Base-by-base conservation (phyloP, 768 basidiomycete genomes). In the Kwoniella pini region DNA sequence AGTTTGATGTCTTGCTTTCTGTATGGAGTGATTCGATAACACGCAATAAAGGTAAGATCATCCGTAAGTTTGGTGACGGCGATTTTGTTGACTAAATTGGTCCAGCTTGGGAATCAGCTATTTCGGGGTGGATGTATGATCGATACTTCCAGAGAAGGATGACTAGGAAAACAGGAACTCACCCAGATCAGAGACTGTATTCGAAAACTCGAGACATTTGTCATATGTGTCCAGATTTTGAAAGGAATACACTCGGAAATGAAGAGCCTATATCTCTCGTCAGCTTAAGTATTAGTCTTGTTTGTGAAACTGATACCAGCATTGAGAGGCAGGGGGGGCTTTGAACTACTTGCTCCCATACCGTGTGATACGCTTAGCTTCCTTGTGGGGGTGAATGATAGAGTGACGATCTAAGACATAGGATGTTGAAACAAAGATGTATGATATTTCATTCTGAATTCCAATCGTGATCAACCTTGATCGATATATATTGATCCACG, bases 231-330 rank as follows among this genome's bases (percentile, higher is more conserved):
- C 42, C 6, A 28, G 42, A 22, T 33, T 45, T 24, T 44, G 43
- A 19, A 55, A 55, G 1, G 54, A 55, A 30, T 55, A 55, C 3
- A 55, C 54, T 55, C 54, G 40, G 17, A 55, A 55, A 10, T 55
- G 54, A 11, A 55, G 24, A 54, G 53, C 51, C 51, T 53, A 39
- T 36, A 15, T 21, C 6, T 53, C 9, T 21, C 51, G 38, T 53
- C 36, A 53, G 39, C 36, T 39, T 26, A 51, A 7, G 2, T n/a
- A 11, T 17, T 15, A 11, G 2, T 10, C 3, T 3, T 40, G 17
- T n/a, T 24, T 22, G 26, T 28, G 3, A 42, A 6, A 6, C 40
- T 13, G 40, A 11, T 5, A 9, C 28, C 45, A 7, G 45, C 54
- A 13, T 55, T 55, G 3, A 43, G 40, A 17, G 42, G 27, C 19